Evolutionary conservation across 2,329 filamentous ascomycete species (phyloP).

Genomic region (Pyrenophora graminea): DNA sequence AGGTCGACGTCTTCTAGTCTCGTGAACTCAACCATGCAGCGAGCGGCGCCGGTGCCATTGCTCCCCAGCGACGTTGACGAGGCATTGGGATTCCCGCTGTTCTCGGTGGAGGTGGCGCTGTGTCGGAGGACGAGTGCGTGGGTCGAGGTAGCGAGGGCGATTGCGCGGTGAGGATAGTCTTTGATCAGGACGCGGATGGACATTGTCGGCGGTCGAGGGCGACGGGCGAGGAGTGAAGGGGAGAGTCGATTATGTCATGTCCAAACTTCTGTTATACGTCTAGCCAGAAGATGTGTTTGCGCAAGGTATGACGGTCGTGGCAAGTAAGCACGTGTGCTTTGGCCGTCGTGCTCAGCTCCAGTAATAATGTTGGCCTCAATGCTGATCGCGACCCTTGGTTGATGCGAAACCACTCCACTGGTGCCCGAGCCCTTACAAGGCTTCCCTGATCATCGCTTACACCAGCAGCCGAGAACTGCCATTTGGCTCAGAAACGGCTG

Average conservation of each 20-base stretch:
- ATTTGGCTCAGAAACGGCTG: constrained; percentile 10
- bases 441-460: constrained; percentile 18
- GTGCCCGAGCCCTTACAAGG: constrained; percentile 23
- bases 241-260: constrained; percentile 28
- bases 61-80: constrained; percentile 58
- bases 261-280: constrained; percentile 7
- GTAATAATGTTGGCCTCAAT: constrained; percentile 17
- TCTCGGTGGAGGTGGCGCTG: constrained; percentile 67
- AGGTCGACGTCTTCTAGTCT: constrained; percentile 67
- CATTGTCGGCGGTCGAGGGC: constrained; percentile 34
- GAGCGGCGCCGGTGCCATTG: constrained; percentile 49
- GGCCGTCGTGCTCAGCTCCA: constrained; percentile 21
- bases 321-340: constrained; percentile 32
- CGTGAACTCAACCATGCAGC: constrained; percentile 88
- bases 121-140: constrained; percentile 86
- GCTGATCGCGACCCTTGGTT: constrained; percentile 18
- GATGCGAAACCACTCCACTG: constrained; percentile 18
- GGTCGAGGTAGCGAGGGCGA: constrained; percentile 78
- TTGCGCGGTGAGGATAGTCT: constrained; percentile 83
- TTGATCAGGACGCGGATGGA: constrained; percentile 78
- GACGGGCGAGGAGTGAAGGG: constrained; percentile 10
- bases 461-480: constrained; percentile 12
- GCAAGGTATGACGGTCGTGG: constrained; percentile 14
- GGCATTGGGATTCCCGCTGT: constrained; percentile 56
- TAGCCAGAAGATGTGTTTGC: constrained; percentile 1